Conservation (phyloP, 306 rosid species). For the Crotalaria pallida region DNA sequence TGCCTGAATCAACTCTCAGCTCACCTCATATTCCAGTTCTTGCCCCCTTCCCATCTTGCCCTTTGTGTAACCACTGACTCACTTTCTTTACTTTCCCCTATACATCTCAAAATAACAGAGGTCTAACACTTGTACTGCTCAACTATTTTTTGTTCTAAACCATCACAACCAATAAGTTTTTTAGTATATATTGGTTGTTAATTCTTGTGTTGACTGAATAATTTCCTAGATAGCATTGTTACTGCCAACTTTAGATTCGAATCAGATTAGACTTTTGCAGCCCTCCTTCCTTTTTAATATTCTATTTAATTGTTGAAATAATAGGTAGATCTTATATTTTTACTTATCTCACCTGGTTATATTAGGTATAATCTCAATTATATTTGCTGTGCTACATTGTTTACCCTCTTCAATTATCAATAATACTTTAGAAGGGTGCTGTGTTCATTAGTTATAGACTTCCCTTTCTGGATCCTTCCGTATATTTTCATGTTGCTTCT, state of each 20-base stretch:
- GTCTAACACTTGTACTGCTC: neutral
- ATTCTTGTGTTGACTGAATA: neutral
- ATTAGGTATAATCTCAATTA: neutral
- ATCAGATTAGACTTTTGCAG: neutral
- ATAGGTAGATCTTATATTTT: neutral
- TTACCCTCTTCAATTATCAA: neutral
- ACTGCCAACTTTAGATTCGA: neutral
- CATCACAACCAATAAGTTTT: neutral
- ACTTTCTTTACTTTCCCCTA: too few species aligned
- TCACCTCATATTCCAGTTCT: too few species aligned
- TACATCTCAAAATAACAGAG: too few species aligned
- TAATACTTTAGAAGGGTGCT: neutral
- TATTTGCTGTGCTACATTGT: neutral
- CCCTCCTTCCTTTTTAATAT: neutral
- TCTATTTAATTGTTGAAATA: neutral
- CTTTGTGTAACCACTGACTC: too few species aligned
- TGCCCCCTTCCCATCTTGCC: too few species aligned
- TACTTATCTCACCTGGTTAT: neutral
- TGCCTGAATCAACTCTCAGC: too few species aligned
- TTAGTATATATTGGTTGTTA: neutral
- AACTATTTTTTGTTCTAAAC: neutral
- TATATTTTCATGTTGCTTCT: neutral
- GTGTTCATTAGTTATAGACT: neutral
- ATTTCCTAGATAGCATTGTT: neutral
- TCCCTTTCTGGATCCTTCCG: neutral